phyloP scores from a whole-genome alignment of 179 eudicot species.

The Camellia oleifera region DNA sequence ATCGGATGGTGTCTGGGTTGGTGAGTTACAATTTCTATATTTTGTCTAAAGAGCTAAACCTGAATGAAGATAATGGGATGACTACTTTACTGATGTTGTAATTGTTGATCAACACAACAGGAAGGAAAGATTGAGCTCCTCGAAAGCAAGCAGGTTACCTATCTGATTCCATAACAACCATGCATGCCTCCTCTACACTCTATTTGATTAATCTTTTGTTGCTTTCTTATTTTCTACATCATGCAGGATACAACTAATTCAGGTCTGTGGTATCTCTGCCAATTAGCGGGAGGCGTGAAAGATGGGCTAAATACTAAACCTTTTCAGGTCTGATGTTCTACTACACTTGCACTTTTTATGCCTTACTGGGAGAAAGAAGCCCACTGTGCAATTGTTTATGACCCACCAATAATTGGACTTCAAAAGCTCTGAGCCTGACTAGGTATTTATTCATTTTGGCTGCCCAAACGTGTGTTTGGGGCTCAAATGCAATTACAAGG shows the following conservation, averaged over 20 bases:
- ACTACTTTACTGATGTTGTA: constrained; percentile 3
- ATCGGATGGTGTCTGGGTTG: constrained; percentile 73
- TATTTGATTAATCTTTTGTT: constrained; percentile 9
- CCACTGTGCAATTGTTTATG: background rate
- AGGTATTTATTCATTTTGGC: background rate
- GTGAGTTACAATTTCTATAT: constrained; percentile 36
- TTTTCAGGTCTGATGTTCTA: constrained; percentile 46
- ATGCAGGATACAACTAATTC: constrained; percentile 80
- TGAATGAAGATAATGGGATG: background rate
- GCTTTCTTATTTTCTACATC: constrained; percentile 11
- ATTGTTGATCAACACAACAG: constrained; percentile 38
- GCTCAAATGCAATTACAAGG: background rate
- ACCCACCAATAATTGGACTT: background rate
- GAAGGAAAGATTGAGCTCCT: constrained; percentile 87
- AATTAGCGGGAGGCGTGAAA: constrained; percentile 69
- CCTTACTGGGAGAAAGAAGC: background rate
- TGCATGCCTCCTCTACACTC: background rate
- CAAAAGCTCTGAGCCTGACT: background rate
- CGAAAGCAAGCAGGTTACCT: constrained; percentile 72
- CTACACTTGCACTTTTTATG: background rate
- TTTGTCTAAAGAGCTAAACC: background rate
- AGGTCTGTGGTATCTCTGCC: constrained; percentile 84
- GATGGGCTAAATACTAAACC: constrained; percentile 48
- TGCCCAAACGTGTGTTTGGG: background rate
- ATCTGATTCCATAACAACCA: constrained; percentile 7